Base-by-base conservation (phyloP, 768 basidiomycete species). In the Suillus hirtellus region DNA sequence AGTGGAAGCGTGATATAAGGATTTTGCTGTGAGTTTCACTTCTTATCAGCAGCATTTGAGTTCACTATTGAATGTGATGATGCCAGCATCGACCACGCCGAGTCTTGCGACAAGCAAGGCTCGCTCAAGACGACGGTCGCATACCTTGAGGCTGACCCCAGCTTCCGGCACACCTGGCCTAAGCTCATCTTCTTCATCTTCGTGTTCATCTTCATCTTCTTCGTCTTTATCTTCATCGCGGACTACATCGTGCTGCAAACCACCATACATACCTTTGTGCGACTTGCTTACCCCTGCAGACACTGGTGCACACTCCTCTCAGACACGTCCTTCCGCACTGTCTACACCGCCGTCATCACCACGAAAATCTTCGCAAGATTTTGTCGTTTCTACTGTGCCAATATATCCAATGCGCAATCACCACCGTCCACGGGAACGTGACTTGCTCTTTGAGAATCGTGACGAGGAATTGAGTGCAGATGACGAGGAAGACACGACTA, bases 211-310 rank as follows among this genome's bases (percentile, higher is more conserved):
- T 52, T 52, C 50, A 9, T 52, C 27, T 52, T 31, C 24, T 4
- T 56, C 37, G 5, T 19, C 55, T 24, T 56, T 40, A 42, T 42
- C 24, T 37, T 58, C 50, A 24, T 58, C 56, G 1, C 56, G 10
- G 17, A 56, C 61, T 10, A 43, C 40, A 15, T 24, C 61, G 27
- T 58, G n/a, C 14, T 61, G 55, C 40, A 56, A 38, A 38, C 59
- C 10, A 21, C 61, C 55, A 21, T 60, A 56, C 24, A 21, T 38
- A 56, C 59, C 24, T 24, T 59, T 43, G 61, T 60, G 55, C 35
- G 55, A 62, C 35, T 59, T 62, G 35, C 40, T 62, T 34, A 61
- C 61, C n/a, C 24, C 61, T 8, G 61, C 59, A 10, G 61, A 62
- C 60, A 34, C 61, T 35, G 40, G 24, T 37, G 21, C 9, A 34